Evolutionary conservation across 345 rosid genomes (phyloP), one percentile per base, ranked within the genome.

Genomic region (Citrus maxima): DNA sequence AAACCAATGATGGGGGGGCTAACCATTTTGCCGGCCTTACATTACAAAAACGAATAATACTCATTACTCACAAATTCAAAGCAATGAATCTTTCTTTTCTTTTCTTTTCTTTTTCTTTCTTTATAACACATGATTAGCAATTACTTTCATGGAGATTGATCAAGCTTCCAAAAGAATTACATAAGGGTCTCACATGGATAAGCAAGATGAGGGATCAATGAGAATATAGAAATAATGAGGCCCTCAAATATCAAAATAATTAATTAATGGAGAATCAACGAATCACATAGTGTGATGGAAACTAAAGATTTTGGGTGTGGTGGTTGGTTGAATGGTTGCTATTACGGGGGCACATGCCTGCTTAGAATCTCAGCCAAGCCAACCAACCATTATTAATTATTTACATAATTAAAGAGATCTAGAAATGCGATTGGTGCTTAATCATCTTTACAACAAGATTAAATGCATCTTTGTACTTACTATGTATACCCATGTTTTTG

Each of bases 301-400:
- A 61, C 67, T 73, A 73, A 63, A 67, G 49, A 59, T 37, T 79
- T 80, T 62, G 56, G 58, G 28, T 10, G 27, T 38, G 75, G 73
- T 76, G 73, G 89, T 84, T 73, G 58, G 86, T 80, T 86, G 78
- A 82, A 81, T 80, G 80, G 83, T 76, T 80, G 70, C 71, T 78
- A 84, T 86, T 82, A 84, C 80, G 73, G 76, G 78, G 61, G 79
- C 86, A 84, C 83, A 86, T 84, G 89, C 79, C 70, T 63, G 40
- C 68, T 46, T 54, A 74, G 8, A 72, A 79, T 37, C 77, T 66
- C 38, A 76, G 58, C 68, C 67, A 42, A 54, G 21, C 58, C 51
- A 46, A 51, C 73, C 46, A 49, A 64, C 34, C 28, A 32, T 21
- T 4, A 49, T 40, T 67, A 40, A 24, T 55, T 65, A 75, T 28